Base-by-base conservation (phyloP, 1,284 basidiomycete species). In the Flammula alnicola region DNA sequence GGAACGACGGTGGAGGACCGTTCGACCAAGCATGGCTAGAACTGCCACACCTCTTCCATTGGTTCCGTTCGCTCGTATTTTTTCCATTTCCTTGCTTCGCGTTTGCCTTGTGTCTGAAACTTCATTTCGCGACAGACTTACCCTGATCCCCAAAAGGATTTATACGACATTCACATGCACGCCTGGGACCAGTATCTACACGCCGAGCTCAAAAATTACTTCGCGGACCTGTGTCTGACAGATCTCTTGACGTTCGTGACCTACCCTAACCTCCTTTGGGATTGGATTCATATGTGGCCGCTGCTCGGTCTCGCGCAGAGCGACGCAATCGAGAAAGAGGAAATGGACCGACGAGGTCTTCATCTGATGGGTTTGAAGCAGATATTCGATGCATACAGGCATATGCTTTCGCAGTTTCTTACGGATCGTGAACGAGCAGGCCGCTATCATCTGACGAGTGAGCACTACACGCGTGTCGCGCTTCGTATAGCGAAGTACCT, bases 21-120 rank as follows among this genome's bases (percentile, higher is more conserved):
- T 60, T 52, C 36, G 60, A 62, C 29, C 58, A 60, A 19, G 59
- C 59, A 9, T 62, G 60, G 60, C 20, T 51, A 6, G 60, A 62
- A 5, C 46, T 62, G 19, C 60, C 60, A 3, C 45, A 54, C 9
- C 37, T 62, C 14, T 57, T 62, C 36, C 48, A 55, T 8, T 62
- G 60, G 60, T 54, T 62, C 29, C 48, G 47, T 16, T 50, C 51
- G 3, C 55, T 59, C 25, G 44, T 54, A n/a, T 40, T 46, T 46
- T 40, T 31, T 43, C 37, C 40, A 44, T 22, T 22, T 40, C 29
- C 32, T 29, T 11, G 26, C 19, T 35, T 30, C n/a, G n/a, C n/a
- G n/a, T n/a, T 31, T 26, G 39, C 19, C 26, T 33, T 37, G 7
- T 25, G 7, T 38, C 8, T 33, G 10, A 23, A 17, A 37, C 22